phyloP scores from a whole-genome alignment of 2,329 filamentous ascomycete species.

The Alternaria dauci region DNA sequence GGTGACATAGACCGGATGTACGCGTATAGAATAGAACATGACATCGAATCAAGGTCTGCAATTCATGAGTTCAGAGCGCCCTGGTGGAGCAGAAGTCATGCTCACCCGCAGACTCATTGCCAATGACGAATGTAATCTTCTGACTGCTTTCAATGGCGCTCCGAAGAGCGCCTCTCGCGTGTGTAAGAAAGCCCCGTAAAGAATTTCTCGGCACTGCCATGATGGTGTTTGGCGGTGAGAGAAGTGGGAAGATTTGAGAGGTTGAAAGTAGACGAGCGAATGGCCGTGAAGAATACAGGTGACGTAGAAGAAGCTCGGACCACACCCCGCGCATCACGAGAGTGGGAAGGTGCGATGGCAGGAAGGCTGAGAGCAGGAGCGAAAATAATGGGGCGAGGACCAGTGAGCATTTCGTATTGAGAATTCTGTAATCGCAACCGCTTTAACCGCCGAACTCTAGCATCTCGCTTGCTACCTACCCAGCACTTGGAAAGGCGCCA shows the following conservation, averaged over 20 bases:
- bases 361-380: not conserved
- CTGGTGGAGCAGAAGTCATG: constrained; percentile 7
- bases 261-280: constrained; percentile 5
- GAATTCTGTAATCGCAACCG: not conserved
- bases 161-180: constrained; percentile 55
- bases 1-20: constrained; percentile 73
- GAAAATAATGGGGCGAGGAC: not conserved
- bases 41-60: constrained; percentile 81
- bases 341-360: constrained; percentile 3
- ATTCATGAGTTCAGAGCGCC: constrained; percentile 21
- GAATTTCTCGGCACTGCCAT: constrained; percentile 58
- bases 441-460: not conserved
- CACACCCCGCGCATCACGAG: constrained; percentile 20
- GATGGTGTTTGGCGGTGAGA: constrained; percentile 24
- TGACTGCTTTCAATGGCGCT: constrained; percentile 51
- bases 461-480: constrained; percentile 8
- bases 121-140: constrained; percentile 60
- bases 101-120: constrained; percentile 62
- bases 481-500: constrained; percentile 14
- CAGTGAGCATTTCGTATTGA: not conserved
- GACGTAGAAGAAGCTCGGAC: constrained; percentile 26
- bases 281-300: constrained; percentile 13
- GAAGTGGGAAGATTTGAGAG: constrained; percentile 3
- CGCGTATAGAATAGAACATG: constrained; percentile 75
- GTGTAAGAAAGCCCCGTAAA: constrained; percentile 56